phyloP scores from a whole-genome alignment of 306 rosid genomes.

The Lablab purpureus region DNA sequence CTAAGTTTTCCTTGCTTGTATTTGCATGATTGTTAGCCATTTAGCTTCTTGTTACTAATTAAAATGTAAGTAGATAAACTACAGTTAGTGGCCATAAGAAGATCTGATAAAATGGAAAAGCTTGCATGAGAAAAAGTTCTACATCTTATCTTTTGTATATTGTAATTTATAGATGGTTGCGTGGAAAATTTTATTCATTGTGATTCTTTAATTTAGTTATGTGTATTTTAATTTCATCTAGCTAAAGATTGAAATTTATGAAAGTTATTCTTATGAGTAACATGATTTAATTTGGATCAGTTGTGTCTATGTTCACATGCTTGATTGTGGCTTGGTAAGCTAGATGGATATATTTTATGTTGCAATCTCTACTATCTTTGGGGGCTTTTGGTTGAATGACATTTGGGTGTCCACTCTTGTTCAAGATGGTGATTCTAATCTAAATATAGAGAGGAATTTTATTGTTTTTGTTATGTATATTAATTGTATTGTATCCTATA shows the following conservation, averaged over 20 bases:
- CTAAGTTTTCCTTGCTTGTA: constrained; percentile 23
- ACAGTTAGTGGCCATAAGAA: not conserved
- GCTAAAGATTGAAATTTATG: constrained; percentile 8
- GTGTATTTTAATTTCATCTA: constrained; percentile 24
- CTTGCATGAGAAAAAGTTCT: constrained; percentile 30
- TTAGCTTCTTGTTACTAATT: constrained; percentile 26
- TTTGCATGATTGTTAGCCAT: constrained; percentile 7
- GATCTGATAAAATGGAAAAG: constrained; percentile 23
- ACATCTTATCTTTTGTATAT: constrained; percentile 1
- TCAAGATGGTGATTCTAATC: too few relatives aligned
- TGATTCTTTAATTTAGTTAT: not conserved
- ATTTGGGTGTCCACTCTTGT: not conserved
- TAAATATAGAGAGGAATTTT: too few relatives aligned
- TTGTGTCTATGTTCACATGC: constrained; percentile 5
- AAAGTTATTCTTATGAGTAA: not conserved
- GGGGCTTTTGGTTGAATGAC: constrained; percentile 29
- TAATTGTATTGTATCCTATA: not conserved
- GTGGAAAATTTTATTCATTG: not conserved
- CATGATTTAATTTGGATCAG: constrained; percentile 31
- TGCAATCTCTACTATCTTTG: constrained; percentile 5
- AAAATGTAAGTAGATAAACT: constrained; percentile 30
- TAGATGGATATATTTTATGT: constrained; percentile 22
- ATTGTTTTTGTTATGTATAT: too few relatives aligned
- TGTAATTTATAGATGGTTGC: not conserved
- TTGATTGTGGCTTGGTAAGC: constrained; percentile 24